Evolutionary conservation across 257 asterid species (phyloP).

Genomic region (Solanum habrochaites): DNA sequence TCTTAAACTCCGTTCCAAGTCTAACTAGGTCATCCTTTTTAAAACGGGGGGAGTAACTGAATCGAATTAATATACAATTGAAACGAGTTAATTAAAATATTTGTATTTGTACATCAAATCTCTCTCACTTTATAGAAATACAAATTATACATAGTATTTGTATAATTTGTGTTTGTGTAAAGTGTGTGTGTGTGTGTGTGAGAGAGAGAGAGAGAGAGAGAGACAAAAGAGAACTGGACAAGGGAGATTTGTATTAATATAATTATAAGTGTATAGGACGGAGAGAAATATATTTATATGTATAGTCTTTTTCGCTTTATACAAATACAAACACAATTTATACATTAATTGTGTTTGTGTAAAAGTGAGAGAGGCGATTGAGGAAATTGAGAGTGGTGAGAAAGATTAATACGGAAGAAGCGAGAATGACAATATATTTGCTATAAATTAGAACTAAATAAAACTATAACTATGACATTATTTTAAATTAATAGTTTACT

Average conservation of each 20-base stretch:
- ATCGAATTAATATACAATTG: neutral
- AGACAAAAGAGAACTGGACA: neutral
- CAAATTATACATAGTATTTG: neutral
- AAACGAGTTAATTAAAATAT: neutral
- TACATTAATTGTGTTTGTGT: too few relatives aligned
- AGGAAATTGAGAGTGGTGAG: neutral
- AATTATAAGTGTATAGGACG: neutral
- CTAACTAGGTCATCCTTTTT: too few relatives aligned
- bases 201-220: neutral
- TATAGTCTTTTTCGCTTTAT: neutral
- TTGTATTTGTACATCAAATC: neutral
- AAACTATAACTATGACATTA: too few relatives aligned
- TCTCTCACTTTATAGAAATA: neutral
- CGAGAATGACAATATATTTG: too few relatives aligned
- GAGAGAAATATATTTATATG: neutral
- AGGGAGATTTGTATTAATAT: neutral
- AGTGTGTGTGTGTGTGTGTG: neutral
- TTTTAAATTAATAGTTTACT: too few relatives aligned
- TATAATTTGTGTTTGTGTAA: neutral
- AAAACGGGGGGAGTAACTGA: too few relatives aligned
- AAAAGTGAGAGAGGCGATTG: neutral
- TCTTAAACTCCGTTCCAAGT: too few relatives aligned
- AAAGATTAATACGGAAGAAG: neutral
- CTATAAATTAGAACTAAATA: too few relatives aligned
- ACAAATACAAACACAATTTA: too few relatives aligned